Evolutionary conservation across 148 eudicot genomes (phyloP), one percentile per base, ranked within the genome.

Genomic region (Vaccinium darrowii): DNA sequence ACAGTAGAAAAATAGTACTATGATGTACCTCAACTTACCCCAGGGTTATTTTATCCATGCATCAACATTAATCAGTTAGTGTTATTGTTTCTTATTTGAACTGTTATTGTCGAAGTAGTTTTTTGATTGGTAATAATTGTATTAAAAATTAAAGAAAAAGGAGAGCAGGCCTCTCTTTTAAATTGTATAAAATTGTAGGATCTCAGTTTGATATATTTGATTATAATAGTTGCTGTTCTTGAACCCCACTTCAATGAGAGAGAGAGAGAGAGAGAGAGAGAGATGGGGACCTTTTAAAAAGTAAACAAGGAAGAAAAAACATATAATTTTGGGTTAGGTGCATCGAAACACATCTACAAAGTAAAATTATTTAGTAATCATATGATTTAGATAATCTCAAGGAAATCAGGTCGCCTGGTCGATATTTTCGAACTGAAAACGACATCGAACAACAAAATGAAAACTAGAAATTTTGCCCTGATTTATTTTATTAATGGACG

Each of bases 291-390:
- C 50, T 16, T 39, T 36, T 0, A 14, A 10, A 65, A 39, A 73
- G 23, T 39, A 71, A 30, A 72, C 30, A 13, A 30, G 16, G 21
- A 72, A 39, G 72, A 65, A 73, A 18, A 73, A 73, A 73, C 77
- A 73, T 36, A 36, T 2, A 73, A 15, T 15, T 27, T 81, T 81
- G 83, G 83, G 23, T 81, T 81, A 62, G 83, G 83, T 81, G 52
- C 15, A 62, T 81, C 83, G 63, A 63, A 81, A 62, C 30, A 63
- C 72, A 69, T 69, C 57, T 21, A 10, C 8, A 43, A 43, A 15
- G n/a, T 63, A 47, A 19, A 43, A 62, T 13, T 12, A 81, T 81
- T 62, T 43, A 81, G 16, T 81, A 23, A 81, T 39, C 50, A 39
- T 11, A 47, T 62, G 73, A 63, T 62, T 81, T 60, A 43, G 84